These are phyloP conservation scores for Umbelopsis sp. DNA, from an alignment of 371 early-diverging fungal genomes.

Conservation along the genomic window DNA sequence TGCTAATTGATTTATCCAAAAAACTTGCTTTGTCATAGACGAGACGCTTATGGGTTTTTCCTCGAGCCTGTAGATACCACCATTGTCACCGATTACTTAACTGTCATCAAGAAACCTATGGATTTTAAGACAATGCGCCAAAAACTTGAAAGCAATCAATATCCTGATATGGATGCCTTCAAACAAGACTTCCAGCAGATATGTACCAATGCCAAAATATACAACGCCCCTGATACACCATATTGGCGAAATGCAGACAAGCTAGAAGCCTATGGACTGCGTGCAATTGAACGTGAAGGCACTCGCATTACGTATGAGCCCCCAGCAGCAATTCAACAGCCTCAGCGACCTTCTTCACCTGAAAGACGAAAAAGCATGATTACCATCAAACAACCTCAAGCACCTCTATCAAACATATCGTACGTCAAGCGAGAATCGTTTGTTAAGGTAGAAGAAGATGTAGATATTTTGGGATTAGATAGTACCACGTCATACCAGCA, in stretches of 20 bases:
- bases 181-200: constrained; percentile 70
- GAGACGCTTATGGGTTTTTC: constrained; percentile 78
- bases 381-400: neutral
- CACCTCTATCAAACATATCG: neutral
- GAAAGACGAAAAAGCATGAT: constrained; percentile 10
- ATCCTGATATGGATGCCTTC: constrained; percentile 57
- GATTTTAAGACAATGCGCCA: constrained; percentile 70
- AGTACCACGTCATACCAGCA: constrained; percentile 25
- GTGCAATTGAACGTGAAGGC: constrained; percentile 63
- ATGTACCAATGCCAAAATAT: constrained; percentile 69
- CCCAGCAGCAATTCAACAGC: constrained; percentile 25
- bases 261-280: constrained; percentile 58
- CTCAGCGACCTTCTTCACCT: constrained; percentile 11
- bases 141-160: constrained; percentile 55
- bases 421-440: constrained; percentile 26
- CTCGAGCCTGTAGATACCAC: constrained; percentile 80
- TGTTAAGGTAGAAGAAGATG: constrained; percentile 50
- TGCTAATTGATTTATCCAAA: neutral
- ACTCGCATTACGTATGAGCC: constrained; percentile 35
- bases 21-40: constrained; percentile 22
- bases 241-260: constrained; percentile 76
- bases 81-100: constrained; percentile 76
- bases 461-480: constrained; percentile 58
- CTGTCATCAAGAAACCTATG: constrained; percentile 75
- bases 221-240: constrained; percentile 74